Evolutionary conservation across 805 yeast genomes (phyloP).

Genomic region (Sungouiella blattae): DNA sequence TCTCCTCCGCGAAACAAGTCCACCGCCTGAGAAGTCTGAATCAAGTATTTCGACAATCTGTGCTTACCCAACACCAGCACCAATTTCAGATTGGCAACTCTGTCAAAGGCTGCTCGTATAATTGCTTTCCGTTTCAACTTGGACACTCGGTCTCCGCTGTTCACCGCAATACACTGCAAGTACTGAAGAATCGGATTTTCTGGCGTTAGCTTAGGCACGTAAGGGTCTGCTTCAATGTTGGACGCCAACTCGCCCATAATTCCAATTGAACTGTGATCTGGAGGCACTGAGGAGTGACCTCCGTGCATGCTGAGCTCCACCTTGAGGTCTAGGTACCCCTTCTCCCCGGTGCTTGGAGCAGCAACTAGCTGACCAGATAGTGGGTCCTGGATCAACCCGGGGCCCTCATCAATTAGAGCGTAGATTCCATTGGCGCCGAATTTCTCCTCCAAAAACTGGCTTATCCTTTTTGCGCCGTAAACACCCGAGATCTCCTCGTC

Average conservation of each 20-base stretch:
- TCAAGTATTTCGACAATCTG: constrained; percentile 23
- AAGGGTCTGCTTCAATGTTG: constrained; percentile 56
- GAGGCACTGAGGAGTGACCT: constrained; percentile 81
- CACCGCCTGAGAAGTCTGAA: constrained; percentile 32
- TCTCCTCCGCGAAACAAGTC: constrained; percentile 37
- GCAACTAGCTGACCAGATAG: constrained; percentile 10
- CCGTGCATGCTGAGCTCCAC: constrained; percentile 54
- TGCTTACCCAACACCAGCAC: constrained; percentile 16
- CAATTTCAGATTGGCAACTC: constrained; percentile 27
- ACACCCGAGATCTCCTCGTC: constrained; percentile 17
- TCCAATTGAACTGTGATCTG: constrained; percentile 79
- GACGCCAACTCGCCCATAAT: constrained; percentile 57
- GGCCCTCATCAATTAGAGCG: constrained; percentile 17
- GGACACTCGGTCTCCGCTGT: constrained; percentile 28
- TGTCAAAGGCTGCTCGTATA: constrained; percentile 34
- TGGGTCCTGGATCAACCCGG: constrained; percentile 10
- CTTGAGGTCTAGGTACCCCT: constrained; percentile 12
- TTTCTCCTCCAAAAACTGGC: constrained; percentile 8
- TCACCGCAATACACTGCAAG: constrained; percentile 62
- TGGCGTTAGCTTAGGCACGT: constrained; percentile 40
- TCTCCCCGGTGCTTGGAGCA: constrained; percentile 16
- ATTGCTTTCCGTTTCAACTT: constrained; percentile 25
- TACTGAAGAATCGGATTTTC: constrained; percentile 58
- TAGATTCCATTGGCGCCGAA: constrained; percentile 8
- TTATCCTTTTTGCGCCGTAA: constrained; percentile 10